Conservation (phyloP, 2,329 filamentous ascomycete genomes). For the Bretziella fagacearum region DNA sequence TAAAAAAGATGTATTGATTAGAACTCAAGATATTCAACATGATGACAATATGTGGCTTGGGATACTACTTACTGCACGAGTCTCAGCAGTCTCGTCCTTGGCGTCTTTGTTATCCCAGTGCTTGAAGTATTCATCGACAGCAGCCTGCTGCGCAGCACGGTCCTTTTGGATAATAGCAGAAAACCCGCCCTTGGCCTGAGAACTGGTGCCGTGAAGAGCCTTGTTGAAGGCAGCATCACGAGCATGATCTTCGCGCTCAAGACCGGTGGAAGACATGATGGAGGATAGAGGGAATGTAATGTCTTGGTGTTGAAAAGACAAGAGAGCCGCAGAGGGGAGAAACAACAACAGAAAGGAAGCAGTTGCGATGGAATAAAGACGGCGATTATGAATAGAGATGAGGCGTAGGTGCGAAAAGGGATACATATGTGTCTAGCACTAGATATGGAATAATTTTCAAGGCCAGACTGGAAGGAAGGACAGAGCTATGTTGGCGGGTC, state of each 20-base stretch:
- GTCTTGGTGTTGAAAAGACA: slow-evolving; percentile 13
- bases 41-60: not conserved
- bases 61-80: slow-evolving; percentile 48
- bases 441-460: too few relatives aligned
- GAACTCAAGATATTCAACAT: not conserved
- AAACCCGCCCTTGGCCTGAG: slow-evolving; percentile 54
- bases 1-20: slow-evolving; percentile 3
- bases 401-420: too few relatives aligned
- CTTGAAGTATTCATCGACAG: slow-evolving; percentile 87
- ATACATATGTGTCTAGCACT: too few relatives aligned
- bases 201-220: slow-evolving; percentile 61
- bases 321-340: not conserved
- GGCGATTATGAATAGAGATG: too few relatives aligned
- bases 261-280: slow-evolving; percentile 12
- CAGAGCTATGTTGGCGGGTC: too few relatives aligned
- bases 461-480: too few relatives aligned
- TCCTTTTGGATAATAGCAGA: slow-evolving; percentile 76
- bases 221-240: slow-evolving; percentile 87
- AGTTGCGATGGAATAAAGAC: too few relatives aligned
- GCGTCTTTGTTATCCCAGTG: slow-evolving; percentile 80
- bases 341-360: not conserved
- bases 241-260: slow-evolving; percentile 67
- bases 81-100: slow-evolving; percentile 65
- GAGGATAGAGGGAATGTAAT: slow-evolving; percentile 1
- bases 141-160: slow-evolving; percentile 53